A percentile compares a stretch with the other conserved stretches of the same genome.
phyloP scores from a whole-genome alignment of 148 eudicot genomes.

The Rhododendron griersonianum region DNA sequence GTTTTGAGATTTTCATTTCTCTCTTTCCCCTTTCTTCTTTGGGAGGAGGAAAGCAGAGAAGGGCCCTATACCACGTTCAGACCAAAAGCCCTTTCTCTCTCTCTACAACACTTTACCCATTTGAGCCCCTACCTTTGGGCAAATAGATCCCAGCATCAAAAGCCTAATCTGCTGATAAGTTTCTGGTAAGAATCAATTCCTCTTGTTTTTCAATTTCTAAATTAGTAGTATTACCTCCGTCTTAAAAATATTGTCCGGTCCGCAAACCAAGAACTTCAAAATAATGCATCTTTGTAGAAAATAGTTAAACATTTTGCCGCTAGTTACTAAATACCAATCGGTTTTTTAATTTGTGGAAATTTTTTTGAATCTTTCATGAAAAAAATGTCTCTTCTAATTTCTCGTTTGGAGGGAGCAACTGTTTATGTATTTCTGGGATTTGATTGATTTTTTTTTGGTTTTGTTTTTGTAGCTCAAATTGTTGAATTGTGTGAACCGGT shows the following conservation, averaged over 20 bases:
- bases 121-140: neutral
- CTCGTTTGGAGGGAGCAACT: neutral
- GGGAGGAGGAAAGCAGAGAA: neutral
- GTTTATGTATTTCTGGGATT: neutral
- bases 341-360: too few species aligned
- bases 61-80: neutral
- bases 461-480: neutral
- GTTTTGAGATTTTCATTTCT: neutral
- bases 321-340: neutral
- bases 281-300: neutral
- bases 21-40: neutral
- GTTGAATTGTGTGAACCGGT: neutral
- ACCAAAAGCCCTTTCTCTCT: neutral
- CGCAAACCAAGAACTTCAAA: neutral
- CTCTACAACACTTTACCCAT: neutral
- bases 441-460: neutral
- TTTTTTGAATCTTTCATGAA: neutral
- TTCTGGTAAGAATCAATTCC: slow-evolving; percentile 2
- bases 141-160: neutral
- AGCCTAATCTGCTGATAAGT: neutral
- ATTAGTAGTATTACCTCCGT: too few species aligned
- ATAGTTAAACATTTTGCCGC: neutral
- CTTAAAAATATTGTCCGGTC: neutral
- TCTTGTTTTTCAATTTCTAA: neutral
- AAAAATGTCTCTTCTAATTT: too few species aligned